Evolutionary conservation across 169 alveolate genomes (phyloP), one percentile per base, ranked within the genome.

Genomic region (Eimeria maxima): DNA sequence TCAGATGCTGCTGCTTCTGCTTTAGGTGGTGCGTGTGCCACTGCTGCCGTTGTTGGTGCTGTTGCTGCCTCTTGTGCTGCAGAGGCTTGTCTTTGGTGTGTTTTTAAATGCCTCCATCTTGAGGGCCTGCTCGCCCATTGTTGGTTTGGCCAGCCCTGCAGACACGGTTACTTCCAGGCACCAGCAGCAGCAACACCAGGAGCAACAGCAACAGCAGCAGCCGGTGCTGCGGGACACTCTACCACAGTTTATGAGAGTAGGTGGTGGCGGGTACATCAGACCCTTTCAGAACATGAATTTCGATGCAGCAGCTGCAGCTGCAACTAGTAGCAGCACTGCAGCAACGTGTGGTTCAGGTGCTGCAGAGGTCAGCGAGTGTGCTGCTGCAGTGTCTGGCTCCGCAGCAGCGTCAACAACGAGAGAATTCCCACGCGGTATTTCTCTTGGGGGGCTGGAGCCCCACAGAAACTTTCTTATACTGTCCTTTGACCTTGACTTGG

Each of bases 291-390:
- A 16, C 47, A 38, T 45, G 67, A 81, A 44, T 71, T 24, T 8
- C 16, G 90, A 45, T 29, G 69, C 90, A 45, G 73, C 73, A 50
- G 90, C 14, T 74, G 86, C 38, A 33, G 38, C 86, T 24, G 63
- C 86, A 22, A n/a, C 27, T 71, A 81, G 67, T 73, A 45, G 90
- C 90, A 81, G 90, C 90, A 81, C 65, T 24, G 53, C 90, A 22
- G 90, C 90, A 81, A 33, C 73, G 90, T 50, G 73, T 47, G 90
- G 90, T 27, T 81, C 73, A 27, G 90, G 73, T 81, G 90, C 90
- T 50, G 90, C 90, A 42, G 90, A 81, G 29, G 45, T 27, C 44
- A 53, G 53, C 27, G 90, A 81, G 18, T 18, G 73, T 16, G 18
- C 45, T 29, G 45, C 90, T n/a, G 90, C 73, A 50, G 65, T 47